Evolutionary conservation across 306 rosid genomes (phyloP), one percentile per base, ranked within the genome.

Genomic region (Canavalia gladiata): DNA sequence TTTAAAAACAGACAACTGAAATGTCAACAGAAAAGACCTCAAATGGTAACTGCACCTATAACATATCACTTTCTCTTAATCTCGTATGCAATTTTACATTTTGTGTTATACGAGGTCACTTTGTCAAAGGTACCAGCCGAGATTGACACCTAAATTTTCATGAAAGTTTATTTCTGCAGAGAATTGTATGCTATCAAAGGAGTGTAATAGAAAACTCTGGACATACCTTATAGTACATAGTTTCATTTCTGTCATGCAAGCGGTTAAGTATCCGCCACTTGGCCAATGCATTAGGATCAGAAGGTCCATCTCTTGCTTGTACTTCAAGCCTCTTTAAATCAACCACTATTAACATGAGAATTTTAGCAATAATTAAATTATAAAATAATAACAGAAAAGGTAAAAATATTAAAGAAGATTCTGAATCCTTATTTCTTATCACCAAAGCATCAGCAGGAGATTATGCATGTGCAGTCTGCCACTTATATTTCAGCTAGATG

Each of bases 191-290:
- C 39, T 43, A 74, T 39, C 74, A 69, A 72, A 80, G 68, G 57
- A 78, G 45, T 68, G 42, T 33, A 66, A 72, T 33, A 51, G 70
- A 67, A 79, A 76, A 51, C 59, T 68, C 33, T 69, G 55, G 77
- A 76, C 90, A 76, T 85, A 96, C 99, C 83, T 92, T 96, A 72
- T 96, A 93, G 82, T 93, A 96, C 99, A 96, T 96, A 7, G 93
- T 90, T 90, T 93, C 99, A 83, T 96, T 96, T 88, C 99, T 89
- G 79, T 96, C 99, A 83, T 96, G 99, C 90, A 96, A 82, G 13
- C 99, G 93, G 60, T 96, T 96, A 56, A 96, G 93, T 86, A 96
- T 93, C 74, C 99, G 97, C 99, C 99, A 96, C 86, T 89, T 96
- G 71, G 99, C 98, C 71, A 96, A 85, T 47, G 99, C 94, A 88